Base-by-base conservation (phyloP, 768 basidiomycete genomes). In the Leccinum boreale region DNA sequence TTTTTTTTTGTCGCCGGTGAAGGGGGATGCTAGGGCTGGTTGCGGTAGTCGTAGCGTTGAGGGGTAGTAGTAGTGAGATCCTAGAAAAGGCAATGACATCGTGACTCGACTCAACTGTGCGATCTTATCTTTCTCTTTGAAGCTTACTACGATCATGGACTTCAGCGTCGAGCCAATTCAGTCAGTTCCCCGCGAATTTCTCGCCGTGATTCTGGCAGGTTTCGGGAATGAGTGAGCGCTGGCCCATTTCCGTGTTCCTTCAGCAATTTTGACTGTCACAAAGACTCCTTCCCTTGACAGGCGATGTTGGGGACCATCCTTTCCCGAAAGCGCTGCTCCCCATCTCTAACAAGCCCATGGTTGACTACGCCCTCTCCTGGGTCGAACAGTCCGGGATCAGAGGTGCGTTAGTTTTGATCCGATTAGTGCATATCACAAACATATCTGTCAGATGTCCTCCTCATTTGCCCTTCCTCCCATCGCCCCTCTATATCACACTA, bases 281-380 rank as follows among this genome's bases (percentile, higher is more conserved):
- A 94, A 94, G 91, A 57, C 79, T 94, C 17, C 70, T 81, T 46
- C 92, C 92, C 2, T 74, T 94, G 49, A 92, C 90, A 23, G 81
- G 80, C 60, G 83, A 90, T 67, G 78, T 91, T 67, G 92, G 91
- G 55, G 91, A 92, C 50, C 85, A 86, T 55, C 84, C 90, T 23
- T 89, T 83, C 70, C 90, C 92, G 42, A 98, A 98, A 69, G 89
- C 94, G 7, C 75, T 98, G 7, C 78, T 97, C 6, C 92, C 94
- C 7, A 80, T 98, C 35, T 92, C 85, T 24, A 96, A 97, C 66
- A 88, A 80, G 60, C 92, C 94, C 2, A 84, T 97, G 76, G 79
- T 98, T 58, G 88, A 92, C 67, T 90, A 91, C 62, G 81, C 84
- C 8, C 78, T 98, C 26, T 78, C 83, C 8, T 98, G 95, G 95